A percentile compares a stretch with the other conserved stretches of the same genome.
Conservation (phyloP, 2,329 filamentous ascomycete genomes). For the Nannizziopsis arthrosporioides region DNA sequence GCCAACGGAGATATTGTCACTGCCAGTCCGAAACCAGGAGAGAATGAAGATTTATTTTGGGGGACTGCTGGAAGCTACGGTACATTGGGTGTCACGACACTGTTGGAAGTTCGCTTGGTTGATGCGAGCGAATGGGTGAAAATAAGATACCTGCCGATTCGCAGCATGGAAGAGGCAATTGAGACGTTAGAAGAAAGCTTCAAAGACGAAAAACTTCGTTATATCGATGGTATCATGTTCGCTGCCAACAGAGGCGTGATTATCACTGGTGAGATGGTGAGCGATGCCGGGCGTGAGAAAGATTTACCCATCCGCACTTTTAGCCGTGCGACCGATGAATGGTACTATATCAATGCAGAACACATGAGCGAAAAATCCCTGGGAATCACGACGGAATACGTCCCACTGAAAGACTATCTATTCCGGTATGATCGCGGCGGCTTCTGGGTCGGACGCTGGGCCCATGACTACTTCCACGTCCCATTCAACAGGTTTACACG, state of each 20-base stretch:
- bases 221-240: slow-evolving; percentile 57
- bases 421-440: slow-evolving; percentile 48
- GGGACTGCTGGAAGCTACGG: slow-evolving; percentile 50
- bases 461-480: slow-evolving; percentile 45
- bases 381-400: slow-evolving; percentile 25
- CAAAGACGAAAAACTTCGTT: slow-evolving; percentile 41
- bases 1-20: slow-evolving; percentile 45
- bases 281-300: slow-evolving; percentile 26
- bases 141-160: slow-evolving; percentile 49
- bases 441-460: slow-evolving; percentile 47
- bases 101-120: slow-evolving; percentile 48
- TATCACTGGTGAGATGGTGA: slow-evolving; percentile 46
- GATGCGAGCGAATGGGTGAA: slow-evolving; percentile 47
- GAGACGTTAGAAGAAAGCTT: slow-evolving; percentile 39
- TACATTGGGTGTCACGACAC: slow-evolving; percentile 49
- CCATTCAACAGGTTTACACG: slow-evolving; percentile 49
- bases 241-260: slow-evolving; percentile 43
- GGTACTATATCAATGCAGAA: slow-evolving; percentile 61
- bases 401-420: slow-evolving; percentile 44
- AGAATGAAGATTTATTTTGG: slow-evolving; percentile 36
- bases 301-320: slow-evolving; percentile 37
- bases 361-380: slow-evolving; percentile 18
- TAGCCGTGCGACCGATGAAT: slow-evolving; percentile 49
- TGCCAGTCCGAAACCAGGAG: slow-evolving; percentile 32
- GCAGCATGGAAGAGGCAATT: slow-evolving; percentile 40